These are phyloP conservation scores for Dendrostoma leiphaemia DNA, from an alignment of 2,329 filamentous ascomycete species.

Conservation along the genomic window DNA sequence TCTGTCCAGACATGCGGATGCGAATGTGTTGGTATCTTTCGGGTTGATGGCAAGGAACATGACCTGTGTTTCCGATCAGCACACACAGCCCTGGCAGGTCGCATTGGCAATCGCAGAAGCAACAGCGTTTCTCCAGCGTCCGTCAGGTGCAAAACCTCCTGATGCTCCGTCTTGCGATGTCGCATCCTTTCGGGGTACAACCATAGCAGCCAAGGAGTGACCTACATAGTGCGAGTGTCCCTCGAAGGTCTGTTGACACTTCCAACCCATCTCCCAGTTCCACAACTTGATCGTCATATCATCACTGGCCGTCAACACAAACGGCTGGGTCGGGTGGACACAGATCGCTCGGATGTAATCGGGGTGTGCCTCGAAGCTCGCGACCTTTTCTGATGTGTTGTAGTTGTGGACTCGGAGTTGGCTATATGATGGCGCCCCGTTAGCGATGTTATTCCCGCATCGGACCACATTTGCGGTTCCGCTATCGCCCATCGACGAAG, in stretches of 20 bases:
- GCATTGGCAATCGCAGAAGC: too few relatives aligned
- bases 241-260: slow-evolving; percentile 72
- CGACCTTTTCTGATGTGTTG: slow-evolving; percentile 98
- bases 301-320: slow-evolving; percentile 93
- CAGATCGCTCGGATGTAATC: slow-evolving; percentile 98
- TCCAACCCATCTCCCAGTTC: slow-evolving; percentile 99
- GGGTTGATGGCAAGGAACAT: slow-evolving; percentile 98
- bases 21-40: slow-evolving; percentile 90
- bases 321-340: slow-evolving; percentile 92
- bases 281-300: slow-evolving; percentile 98
- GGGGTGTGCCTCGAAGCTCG: slow-evolving; percentile 93
- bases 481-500: slow-evolving; percentile 29
- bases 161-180: not conserved
- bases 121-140: not conserved
- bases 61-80: slow-evolving; percentile 41
- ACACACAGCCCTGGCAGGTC: too few relatives aligned
- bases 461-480: not conserved
- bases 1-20: slow-evolving; percentile 90
- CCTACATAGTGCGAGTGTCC: slow-evolving; percentile 80
- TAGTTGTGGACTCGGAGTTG: slow-evolving; percentile 91
- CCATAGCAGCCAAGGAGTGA: not conserved
- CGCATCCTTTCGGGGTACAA: not conserved
- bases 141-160: not conserved
- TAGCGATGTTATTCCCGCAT: slow-evolving; percentile 29
- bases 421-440: slow-evolving; percentile 62